Evolutionary conservation across 768 basidiomycete species (phyloP), one percentile per base, ranked within the genome.

Genomic region (Rubroboletus satanas): DNA sequence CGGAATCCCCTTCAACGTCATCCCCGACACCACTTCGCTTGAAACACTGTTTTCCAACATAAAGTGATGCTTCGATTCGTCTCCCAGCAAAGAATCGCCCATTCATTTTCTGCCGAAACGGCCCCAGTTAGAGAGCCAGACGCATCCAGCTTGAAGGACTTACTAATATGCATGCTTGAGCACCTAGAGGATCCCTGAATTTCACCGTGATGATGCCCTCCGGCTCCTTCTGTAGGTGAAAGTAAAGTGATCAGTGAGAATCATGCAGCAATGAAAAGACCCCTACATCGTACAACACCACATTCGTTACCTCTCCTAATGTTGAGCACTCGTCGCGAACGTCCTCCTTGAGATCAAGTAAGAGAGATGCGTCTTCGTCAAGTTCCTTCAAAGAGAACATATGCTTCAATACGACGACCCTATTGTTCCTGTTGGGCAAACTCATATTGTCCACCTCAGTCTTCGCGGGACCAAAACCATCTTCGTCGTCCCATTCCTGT

Each of bases 131-230:
- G n/a, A 17, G 32, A 31, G 5, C 10, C 23, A 29, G 37, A 51
- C 11, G 14, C 4, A 45, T 37, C 23, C 11, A 42, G n/a, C 17
- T 48, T 18, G 21, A 36, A 48, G 44, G 29, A 77, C 88, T 60
- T 60, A 90, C 93, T 57, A 93, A 55, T 18, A 99, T 75, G 63
- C 96, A 99, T 5, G 93, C 96, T 70, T 95, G 87, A 5, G 97
- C 97, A 54, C 92, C 84, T n/a, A 96, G 62, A 14, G 90, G 81
- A 64, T 98, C 95, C 54, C 85, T 85, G 77, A 98, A 99, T 63
- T 98, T 97, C 58, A 98, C 86, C 0, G 94, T 95, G 84, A 98
- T 98, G 58, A 98, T 73, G 4, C 97, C 96, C 36, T 96, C 93
- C 33, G 83, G 73, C 70, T 99, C 97, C 78, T 87, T 84, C 94